Evolutionary conservation across 2,329 filamentous ascomycete species (phyloP).

Genomic region (Colletotrichum liaoningense): DNA sequence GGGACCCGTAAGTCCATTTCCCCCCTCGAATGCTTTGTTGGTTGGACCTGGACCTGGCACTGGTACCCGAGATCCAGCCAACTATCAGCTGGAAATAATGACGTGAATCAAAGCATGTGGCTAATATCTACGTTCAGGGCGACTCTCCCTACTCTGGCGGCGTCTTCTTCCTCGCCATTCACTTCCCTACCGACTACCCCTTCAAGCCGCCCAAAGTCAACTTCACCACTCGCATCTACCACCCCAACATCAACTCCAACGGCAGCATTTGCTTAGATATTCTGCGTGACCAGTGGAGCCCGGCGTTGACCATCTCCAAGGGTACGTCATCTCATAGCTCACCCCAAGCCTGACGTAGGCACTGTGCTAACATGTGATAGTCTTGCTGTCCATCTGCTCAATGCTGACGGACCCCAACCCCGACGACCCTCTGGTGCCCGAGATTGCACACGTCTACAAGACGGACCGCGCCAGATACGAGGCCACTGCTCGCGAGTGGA

Average conservation of each 20-base stretch:
- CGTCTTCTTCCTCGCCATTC: conserved; percentile 98
- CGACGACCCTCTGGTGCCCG: conserved; percentile 96
- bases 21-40: neutral
- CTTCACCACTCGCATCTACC: conserved; percentile 99
- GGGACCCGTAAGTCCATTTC: conserved; percentile 83
- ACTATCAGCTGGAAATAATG: neutral
- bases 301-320: conserved; percentile 97
- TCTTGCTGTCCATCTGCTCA: conserved; percentile 98
- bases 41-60: neutral
- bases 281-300: conserved; percentile 98
- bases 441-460: conserved; percentile 99
- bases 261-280: conserved; percentile 99
- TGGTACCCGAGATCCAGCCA: neutral
- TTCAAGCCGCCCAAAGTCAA: conserved; percentile 99
- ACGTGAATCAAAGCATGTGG: neutral
- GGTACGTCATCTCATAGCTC: conserved; percentile 64
- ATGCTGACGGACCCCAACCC: conserved; percentile 99
- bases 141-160: conserved; percentile 98
- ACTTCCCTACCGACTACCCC: conserved; percentile 99
- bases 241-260: conserved; percentile 99
- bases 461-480: conserved; percentile 96
- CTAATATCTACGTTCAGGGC: conserved; percentile 62
- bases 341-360: neutral
- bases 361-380: conserved; percentile 57
- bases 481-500: conserved; percentile 97